These are phyloP conservation scores for Cladosporium halotolerans DNA, from an alignment of 2,329 filamentous ascomycete species.

Conservation along the genomic window DNA sequence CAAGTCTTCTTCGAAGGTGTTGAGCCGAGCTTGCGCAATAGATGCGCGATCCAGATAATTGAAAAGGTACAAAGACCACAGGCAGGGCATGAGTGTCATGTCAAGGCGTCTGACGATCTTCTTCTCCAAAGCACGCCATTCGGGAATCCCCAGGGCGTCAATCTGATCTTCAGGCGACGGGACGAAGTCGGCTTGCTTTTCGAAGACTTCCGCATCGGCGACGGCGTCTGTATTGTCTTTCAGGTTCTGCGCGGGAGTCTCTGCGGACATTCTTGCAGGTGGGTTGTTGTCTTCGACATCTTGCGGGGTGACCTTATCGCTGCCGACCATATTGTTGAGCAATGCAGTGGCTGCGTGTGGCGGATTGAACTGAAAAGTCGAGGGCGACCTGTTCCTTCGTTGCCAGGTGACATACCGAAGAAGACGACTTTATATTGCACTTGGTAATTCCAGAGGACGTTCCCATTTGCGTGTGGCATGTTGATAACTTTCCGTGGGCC, in stretches of 20 bases:
- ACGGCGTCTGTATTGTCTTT: slow-evolving; percentile 5
- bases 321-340: background rate
- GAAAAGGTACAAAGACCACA: slow-evolving; percentile 25
- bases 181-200: slow-evolving; percentile 13
- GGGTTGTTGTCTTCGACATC: background rate
- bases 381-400: too few species aligned
- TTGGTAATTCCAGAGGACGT: too few species aligned
- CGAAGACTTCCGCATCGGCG: background rate
- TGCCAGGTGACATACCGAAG: too few species aligned
- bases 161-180: slow-evolving; percentile 27
- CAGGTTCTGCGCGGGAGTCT: background rate
- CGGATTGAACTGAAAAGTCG: too few species aligned
- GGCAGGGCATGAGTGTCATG: slow-evolving; percentile 11
- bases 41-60: slow-evolving; percentile 23
- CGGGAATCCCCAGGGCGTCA: slow-evolving; percentile 10
- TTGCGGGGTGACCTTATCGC: background rate
- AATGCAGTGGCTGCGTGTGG: too few species aligned
- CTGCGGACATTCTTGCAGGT: background rate
- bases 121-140: slow-evolving; percentile 17
- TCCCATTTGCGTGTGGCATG: too few species aligned
- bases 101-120: slow-evolving; percentile 16
- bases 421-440: too few species aligned
- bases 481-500: too few species aligned
- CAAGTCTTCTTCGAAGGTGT: slow-evolving; percentile 48
- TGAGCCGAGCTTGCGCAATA: slow-evolving; percentile 6